phyloP scores from a whole-genome alignment of 495 filamentous ascomycete species.

The Talaromyces trachyspermus region DNA sequence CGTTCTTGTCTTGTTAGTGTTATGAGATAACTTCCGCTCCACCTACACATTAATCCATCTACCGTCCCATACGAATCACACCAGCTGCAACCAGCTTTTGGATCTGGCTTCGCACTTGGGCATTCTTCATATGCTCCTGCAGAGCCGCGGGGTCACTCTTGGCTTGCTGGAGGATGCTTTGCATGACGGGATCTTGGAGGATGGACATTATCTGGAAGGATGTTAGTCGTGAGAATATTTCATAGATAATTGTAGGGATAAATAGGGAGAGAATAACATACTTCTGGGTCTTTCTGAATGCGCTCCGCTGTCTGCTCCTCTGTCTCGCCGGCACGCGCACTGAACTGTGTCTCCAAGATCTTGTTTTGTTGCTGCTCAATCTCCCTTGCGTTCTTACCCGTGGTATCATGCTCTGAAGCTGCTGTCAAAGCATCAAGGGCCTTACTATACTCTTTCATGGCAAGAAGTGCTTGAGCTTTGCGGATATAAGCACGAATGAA shows the following conservation, averaged over 20 bases:
- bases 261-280: constrained; percentile 31
- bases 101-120: constrained; percentile 72
- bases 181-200: constrained; percentile 93
- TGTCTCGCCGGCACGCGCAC: constrained; percentile 84
- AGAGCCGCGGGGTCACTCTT: constrained; percentile 88
- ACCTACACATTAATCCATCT: no score
- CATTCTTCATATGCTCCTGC: constrained; percentile 94
- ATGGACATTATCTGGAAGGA: constrained; percentile 69
- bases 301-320: constrained; percentile 94
- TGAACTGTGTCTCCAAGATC: constrained; percentile 84
- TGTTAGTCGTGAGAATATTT: constrained; percentile 24
- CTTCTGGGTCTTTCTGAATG: constrained; percentile 87
- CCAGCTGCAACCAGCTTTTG: constrained; percentile 89
- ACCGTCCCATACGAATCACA: constrained; percentile 75
- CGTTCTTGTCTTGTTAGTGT: no score
- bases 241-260: neutral
- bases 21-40: no score
- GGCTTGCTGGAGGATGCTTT: constrained; percentile 92
- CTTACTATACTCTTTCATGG: constrained; percentile 95
- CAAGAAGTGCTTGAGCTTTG: constrained; percentile 87
- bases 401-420: constrained; percentile 67
- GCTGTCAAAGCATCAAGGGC: constrained; percentile 84
- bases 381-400: constrained; percentile 71
- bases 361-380: constrained; percentile 94
- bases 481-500: constrained; percentile 95